phyloP scores from a whole-genome alignment of 2,329 filamentous ascomycete species.

The Achaetomium macrosporum region DNA sequence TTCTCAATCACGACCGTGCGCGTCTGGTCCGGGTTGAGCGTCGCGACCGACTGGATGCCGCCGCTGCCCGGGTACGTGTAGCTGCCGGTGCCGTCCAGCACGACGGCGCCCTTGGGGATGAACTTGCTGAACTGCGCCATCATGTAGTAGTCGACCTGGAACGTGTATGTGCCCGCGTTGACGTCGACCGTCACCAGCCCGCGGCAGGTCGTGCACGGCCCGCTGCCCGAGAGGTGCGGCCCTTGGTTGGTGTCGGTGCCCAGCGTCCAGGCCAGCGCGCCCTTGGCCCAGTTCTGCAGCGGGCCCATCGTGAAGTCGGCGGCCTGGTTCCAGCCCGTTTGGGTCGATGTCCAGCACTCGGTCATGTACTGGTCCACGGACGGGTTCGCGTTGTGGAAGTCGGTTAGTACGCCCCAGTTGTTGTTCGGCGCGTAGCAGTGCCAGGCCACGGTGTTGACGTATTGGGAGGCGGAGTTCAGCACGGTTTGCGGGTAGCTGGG shows the following conservation, averaged over 20 bases:
- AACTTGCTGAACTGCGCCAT: neutral
- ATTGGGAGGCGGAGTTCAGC: neutral
- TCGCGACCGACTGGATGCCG: neutral
- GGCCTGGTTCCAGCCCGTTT: neutral
- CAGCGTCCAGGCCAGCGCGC: neutral
- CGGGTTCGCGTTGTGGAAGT: neutral
- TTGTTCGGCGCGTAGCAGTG: neutral
- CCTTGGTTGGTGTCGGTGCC: neutral
- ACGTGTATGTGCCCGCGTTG: neutral
- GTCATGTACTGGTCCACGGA: neutral
- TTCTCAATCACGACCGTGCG: neutral
- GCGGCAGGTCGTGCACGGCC: neutral
- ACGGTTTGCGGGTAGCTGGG: neutral
- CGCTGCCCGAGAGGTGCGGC: neutral
- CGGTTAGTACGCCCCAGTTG: neutral
- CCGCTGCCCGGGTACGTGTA: neutral
- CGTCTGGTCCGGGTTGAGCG: neutral
- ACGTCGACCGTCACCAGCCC: neutral
- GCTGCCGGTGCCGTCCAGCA: neutral
- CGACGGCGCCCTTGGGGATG: neutral
- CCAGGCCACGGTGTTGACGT: neutral
- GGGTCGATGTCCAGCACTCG: neutral
- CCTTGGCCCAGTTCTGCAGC: neutral
- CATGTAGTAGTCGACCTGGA: neutral
- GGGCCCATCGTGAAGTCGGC: neutral